Base-by-base conservation (phyloP, 257 asterid species). In the Forsythia suspensa region DNA sequence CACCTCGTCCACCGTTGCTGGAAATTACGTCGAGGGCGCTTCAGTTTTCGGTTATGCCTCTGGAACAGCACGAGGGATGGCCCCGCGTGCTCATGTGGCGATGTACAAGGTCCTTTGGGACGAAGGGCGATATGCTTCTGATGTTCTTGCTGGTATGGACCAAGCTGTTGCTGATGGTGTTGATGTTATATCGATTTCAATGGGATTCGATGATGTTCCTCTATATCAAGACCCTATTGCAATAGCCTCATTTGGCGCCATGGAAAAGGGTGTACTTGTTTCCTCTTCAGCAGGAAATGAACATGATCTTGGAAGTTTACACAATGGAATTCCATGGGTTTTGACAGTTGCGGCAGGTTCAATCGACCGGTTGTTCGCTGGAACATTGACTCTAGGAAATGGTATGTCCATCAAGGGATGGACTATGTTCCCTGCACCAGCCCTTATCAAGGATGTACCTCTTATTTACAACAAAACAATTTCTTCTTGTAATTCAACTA, bases 121-220 rank as follows among this genome's bases (percentile, higher is more conserved):
- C 3, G 89, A 83, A 74, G 89, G 89, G 11, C 18, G 77, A 11
- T 72, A 34, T 4, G 77, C 85, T 24, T 82, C 90, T 16, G 90
- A 86, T 72, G 77, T 75, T 20, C 76, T 88, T 37, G 90, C 89
- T 3, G 90, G 85, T 2, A 87, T 87, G 51, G 91, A 89, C 11
- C 84, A 82, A 55, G 91, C 91, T 5, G 83, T 87, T 2, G 89
- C 84, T 4, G 90, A 88, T 40, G 90, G 90, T 0, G 89, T 88
- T 18, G 90, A 88, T 39, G 71, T 88, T 0, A 74, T 88, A 18
- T 84, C 92, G 6, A 82, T 88, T 68, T 88, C 89, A 0, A 12
- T 86, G 73, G 86, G 89, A 0, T 80, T 67, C 10, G 59, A 73
- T 46, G 59, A 1, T 0, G 59, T n/a, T 6, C 84, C 82, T 6